These are phyloP conservation scores for Kodamaea arcana DNA, from an alignment of 1,139 yeast species.

Conservation along the genomic window DNA sequence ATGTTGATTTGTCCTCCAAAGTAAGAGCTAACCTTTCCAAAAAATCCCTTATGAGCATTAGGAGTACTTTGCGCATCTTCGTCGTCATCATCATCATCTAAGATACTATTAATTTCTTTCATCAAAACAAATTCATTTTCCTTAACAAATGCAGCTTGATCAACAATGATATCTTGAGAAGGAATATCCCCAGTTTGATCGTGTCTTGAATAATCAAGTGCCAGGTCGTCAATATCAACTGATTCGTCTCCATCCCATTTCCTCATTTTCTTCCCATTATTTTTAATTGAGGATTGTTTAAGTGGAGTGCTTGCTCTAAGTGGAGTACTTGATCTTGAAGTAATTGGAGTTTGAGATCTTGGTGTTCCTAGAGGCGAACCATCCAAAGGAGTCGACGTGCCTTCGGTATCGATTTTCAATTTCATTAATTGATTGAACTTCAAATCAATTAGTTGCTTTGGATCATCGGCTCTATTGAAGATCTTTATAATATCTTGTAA, in stretches of 20 bases:
- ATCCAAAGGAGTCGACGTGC: too few species aligned
- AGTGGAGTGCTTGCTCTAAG: neutral
- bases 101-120: slow-evolving; percentile 40
- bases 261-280: slow-evolving; percentile 36
- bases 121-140: slow-evolving; percentile 42
- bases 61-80: slow-evolving; percentile 10
- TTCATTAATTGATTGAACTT: slow-evolving; percentile 35
- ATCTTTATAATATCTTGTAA: slow-evolving; percentile 35
- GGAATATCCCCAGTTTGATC: slow-evolving; percentile 38
- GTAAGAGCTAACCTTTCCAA: slow-evolving; percentile 34
- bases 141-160: slow-evolving; percentile 31
- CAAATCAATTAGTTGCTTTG: slow-evolving; percentile 34
- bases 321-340: neutral
- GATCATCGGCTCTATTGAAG: slow-evolving; percentile 25
- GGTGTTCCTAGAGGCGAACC: slow-evolving; percentile 2
- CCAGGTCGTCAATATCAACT: slow-evolving; percentile 21
- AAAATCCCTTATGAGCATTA: slow-evolving; percentile 21
- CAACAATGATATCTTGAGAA: slow-evolving; percentile 16
- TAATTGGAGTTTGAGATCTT: slow-evolving; percentile 2
- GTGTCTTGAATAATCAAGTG: slow-evolving; percentile 36
- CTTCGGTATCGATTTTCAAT: slow-evolving; percentile 17
- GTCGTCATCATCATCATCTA: slow-evolving; percentile 30
- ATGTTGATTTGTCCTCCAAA: slow-evolving; percentile 37
- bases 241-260: slow-evolving; percentile 43
- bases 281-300: slow-evolving; percentile 11